Evolutionary conservation across 1,139 yeast species (phyloP), one percentile per base, ranked within the genome.

Genomic region (Arxiozyma heterogenica): DNA sequence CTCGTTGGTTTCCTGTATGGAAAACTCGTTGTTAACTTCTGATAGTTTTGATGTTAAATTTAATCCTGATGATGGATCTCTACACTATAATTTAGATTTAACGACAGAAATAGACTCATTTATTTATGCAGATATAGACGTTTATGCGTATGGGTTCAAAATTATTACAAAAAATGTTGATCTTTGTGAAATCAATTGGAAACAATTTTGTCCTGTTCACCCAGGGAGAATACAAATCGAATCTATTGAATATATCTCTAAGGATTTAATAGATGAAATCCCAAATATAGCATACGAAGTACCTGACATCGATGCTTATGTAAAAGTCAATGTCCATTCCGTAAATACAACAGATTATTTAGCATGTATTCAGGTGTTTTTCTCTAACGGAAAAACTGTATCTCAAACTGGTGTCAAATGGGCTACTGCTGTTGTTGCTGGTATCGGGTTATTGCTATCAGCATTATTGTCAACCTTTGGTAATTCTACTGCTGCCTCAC

Each of bases 401-500:
- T 74, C 85, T 43, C 93, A 86, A 67, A 73, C 81, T 3, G 93
- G 90, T 59, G 90, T 83, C 51, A 84, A 84, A 70, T 86, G 94
- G 94, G 93, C 87, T 22, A 84, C 93, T 42, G 94, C 93, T 0
- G 83, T 83, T 27, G 73, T 86, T 63, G 93, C 94, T 0, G 94
- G 93, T 57, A 69, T 84, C 48, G 93, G 94, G 21, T 71, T 86
- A 54, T 69, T 86, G 51, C 74, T 81, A 27, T 85, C 89, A 12
- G 89, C 91, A 8, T 58, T 82, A 21, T 73, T 86, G 60, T 83
- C 90, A 2, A 78, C 88, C 3, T 84, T 84, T 65, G 94, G 94
- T 53, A 86, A 84, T 70, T 84, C 93, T 4, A 83, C 83, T 58
- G 88, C 94, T 9, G 93, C 94, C 11, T 81, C 89, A 15, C 87